Base-by-base conservation (phyloP, 441 rosid species). In the Euphorbia celastroides region DNA sequence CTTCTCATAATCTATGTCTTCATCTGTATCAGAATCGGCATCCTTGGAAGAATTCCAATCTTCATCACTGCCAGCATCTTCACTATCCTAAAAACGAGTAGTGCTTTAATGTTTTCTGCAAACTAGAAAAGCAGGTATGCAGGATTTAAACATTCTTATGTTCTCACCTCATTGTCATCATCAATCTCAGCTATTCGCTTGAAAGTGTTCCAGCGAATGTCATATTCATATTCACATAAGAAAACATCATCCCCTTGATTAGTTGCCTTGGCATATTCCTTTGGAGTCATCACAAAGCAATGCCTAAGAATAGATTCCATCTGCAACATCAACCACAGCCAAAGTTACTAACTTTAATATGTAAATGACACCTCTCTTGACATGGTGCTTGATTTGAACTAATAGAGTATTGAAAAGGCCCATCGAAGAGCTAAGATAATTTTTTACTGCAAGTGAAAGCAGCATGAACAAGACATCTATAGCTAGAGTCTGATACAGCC, bases 211-310 rank as follows among this genome's bases (percentile, higher is more conserved):
- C 99, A 87, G 28, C 79, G 89, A 60, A 86, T 76, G 76, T 94
- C 97, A 74, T 94, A 94, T 62, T 92, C 98, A 74, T 94, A 92
- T 77, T 94, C 98, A 62, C 99, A 92, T 5, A 92, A 75, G 68
- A 87, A 94, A 62, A 94, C 73, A 81, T 92, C 99, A 83, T 94
- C 96, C 28, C 98, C 98, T 72, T 82, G 87, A 62, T 89, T 70
- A 31, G 64, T 79, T 58, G 92, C 96, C 80, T 84, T 87, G 6
- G 80, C 78, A 74, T 83, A 92, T 68, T 89, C 97, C 74, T 76
- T 78, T 22, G 96, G 99, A 70, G 44, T 84, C 88, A 66, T 78
- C 13, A 94, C 94, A 75, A 44, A 82, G 78, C 99, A 94, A 73
- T 83, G 98, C 78, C 89, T 86, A 59, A 94, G 71, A 26, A 89